Evolutionary conservation across 202 grass and related monocot genomes (phyloP).

Genomic region (Panicum hallii): DNA sequence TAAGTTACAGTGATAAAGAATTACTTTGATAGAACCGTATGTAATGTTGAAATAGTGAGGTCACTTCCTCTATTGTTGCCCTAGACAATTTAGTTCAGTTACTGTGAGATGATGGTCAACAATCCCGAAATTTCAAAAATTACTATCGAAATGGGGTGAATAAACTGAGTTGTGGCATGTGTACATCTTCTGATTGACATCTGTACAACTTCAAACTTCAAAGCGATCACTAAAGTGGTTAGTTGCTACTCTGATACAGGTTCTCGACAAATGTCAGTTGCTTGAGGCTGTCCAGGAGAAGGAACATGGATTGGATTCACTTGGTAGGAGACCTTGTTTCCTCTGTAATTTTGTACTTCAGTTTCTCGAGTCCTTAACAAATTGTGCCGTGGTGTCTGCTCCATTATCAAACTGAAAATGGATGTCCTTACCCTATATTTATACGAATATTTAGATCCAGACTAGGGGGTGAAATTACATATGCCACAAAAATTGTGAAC

Average conservation of each 20-base stretch:
- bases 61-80: neutral
- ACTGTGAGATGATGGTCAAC: neutral
- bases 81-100: neutral
- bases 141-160: neutral
- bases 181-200: neutral
- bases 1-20: neutral
- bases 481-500: neutral
- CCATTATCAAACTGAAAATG: conserved; percentile 1
- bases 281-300: conserved; percentile 86
- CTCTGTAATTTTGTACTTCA: neutral
- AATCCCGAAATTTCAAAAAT: neutral
- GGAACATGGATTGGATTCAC: conserved; percentile 75
- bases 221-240: conserved; percentile 32
- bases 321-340: conserved; percentile 55
- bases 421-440: neutral
- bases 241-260: conserved; percentile 47
- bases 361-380: neutral
- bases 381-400: neutral
- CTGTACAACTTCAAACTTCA: neutral
- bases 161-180: neutral
- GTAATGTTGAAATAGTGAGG: neutral
- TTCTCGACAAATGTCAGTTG: conserved; percentile 95
- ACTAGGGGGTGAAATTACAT: neutral
- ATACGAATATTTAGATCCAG: neutral
- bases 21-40: neutral